A percentile compares a stretch with the other conserved stretches of the same genome.
These are phyloP conservation scores for Vigna radiata DNA, from an alignment of 306 rosid species.

Conservation along the genomic window DNA sequence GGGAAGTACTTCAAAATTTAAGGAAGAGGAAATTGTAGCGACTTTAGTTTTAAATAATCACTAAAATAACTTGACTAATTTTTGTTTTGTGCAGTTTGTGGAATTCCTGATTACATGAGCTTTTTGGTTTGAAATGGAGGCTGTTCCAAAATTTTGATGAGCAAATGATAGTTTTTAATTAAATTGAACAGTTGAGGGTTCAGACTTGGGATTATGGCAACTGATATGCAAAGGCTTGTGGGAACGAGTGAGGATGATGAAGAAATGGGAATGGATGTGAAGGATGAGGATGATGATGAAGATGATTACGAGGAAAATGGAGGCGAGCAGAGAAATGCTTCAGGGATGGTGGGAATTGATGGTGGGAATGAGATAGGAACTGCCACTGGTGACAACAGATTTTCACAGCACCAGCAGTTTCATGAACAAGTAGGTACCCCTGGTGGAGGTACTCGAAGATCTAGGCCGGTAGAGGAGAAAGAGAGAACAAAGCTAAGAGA, in stretches of 20 bases:
- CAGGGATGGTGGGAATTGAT: slow-evolving; percentile 67
- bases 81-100: slow-evolving; percentile 37
- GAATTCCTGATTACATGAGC: slow-evolving; percentile 33
- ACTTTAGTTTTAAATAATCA: neutral
- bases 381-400: slow-evolving; percentile 58
- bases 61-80: neutral
- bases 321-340: slow-evolving; percentile 51
- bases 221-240: slow-evolving; percentile 76
- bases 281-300: slow-evolving; percentile 79
- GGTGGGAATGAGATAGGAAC: slow-evolving; percentile 71
- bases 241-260: slow-evolving; percentile 94
- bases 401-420: slow-evolving; percentile 67
- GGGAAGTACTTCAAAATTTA: neutral
- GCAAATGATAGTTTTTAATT: slow-evolving; percentile 24
- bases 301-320: slow-evolving; percentile 60
- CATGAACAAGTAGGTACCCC: slow-evolving; percentile 81
- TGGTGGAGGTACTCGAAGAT: slow-evolving; percentile 82
- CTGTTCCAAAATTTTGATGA: slow-evolving; percentile 36
- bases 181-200: slow-evolving; percentile 35
- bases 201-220: slow-evolving; percentile 65
- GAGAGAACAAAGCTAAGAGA: slow-evolving; percentile 98
- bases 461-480: slow-evolving; percentile 93
- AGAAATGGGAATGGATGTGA: slow-evolving; percentile 90
- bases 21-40: neutral
- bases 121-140: slow-evolving; percentile 30